Conservation (phyloP, 352 stramenopile genomes). For the Pythium dissimile region DNA sequence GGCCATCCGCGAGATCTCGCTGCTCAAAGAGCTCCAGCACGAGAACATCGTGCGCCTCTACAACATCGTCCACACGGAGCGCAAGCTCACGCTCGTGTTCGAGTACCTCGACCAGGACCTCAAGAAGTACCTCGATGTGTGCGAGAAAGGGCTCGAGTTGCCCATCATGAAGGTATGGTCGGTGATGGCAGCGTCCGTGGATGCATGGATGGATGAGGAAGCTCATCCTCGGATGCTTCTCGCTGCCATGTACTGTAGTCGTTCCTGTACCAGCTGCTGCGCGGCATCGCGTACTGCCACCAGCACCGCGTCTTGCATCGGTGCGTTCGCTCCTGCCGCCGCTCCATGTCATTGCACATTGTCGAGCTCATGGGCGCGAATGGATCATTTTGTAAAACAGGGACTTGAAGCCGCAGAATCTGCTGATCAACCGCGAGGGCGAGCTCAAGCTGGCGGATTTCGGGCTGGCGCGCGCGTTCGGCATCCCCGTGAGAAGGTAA, state of each 20-base stretch:
- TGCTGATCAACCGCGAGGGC: slow-evolving; percentile 97
- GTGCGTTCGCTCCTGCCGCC: slow-evolving; percentile 22
- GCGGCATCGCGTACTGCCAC: slow-evolving; percentile 99
- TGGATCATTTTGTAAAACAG: too few relatives aligned
- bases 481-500: slow-evolving; percentile 96
- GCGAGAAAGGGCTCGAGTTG: slow-evolving; percentile 94
- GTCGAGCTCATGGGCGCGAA: too few relatives aligned
- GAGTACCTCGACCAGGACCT: slow-evolving; percentile 99
- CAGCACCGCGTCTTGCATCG: slow-evolving; percentile 93
- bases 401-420: slow-evolving; percentile 98
- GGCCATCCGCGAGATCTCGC: slow-evolving; percentile 98
- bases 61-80: slow-evolving; percentile 99
- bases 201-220: too few relatives aligned
- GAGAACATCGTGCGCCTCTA: slow-evolving; percentile 98
- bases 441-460: slow-evolving; percentile 99
- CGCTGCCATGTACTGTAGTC: slow-evolving; percentile 37
- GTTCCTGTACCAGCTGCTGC: slow-evolving; percentile 99
- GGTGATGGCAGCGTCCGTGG: background rate
- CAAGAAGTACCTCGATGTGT: slow-evolving; percentile 99
- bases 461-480: slow-evolving; percentile 98
- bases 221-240: too few relatives aligned
- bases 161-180: slow-evolving; percentile 77
- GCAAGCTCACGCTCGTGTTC: slow-evolving; percentile 99
- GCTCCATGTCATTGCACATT: background rate
- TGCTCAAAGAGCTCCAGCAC: slow-evolving; percentile 97